phyloP scores from a whole-genome alignment of 2,329 filamentous ascomycete species.

The Cercospora nicotianae region DNA sequence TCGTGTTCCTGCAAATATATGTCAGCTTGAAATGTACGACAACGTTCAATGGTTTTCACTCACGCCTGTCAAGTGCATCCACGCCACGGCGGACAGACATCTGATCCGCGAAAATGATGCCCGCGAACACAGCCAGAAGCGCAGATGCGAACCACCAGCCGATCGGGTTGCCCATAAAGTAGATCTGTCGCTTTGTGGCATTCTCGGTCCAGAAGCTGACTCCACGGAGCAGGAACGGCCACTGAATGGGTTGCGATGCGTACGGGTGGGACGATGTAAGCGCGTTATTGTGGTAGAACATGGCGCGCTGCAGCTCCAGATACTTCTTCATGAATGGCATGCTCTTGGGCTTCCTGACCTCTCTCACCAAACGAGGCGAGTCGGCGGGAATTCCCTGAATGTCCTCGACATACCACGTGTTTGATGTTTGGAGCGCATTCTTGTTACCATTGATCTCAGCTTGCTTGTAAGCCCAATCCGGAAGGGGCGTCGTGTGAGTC shows the following conservation, averaged over 20 bases:
- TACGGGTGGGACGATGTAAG: conserved; percentile 97
- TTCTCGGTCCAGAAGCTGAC: conserved; percentile 99
- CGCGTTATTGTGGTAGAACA: conserved; percentile 99
- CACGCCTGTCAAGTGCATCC: conserved; percentile 89
- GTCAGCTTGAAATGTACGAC: neutral
- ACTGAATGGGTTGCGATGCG: conserved; percentile 89
- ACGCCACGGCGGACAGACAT: conserved; percentile 88
- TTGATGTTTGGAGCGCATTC: conserved; percentile 83
- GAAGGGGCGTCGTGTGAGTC: conserved; percentile 93
- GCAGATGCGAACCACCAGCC: conserved; percentile 97
- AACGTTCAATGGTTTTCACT: too few relatives aligned
- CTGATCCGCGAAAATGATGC: conserved; percentile 89
- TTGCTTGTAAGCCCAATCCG: conserved; percentile 95
- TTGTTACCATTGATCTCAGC: conserved; percentile 99
- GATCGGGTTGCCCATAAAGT: conserved; percentile 94
- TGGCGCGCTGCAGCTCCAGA: conserved; percentile 92
- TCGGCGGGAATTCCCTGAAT: conserved; percentile 76
- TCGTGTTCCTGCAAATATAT: conserved; percentile 66
- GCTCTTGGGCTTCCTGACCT: conserved; percentile 74
- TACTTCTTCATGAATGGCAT: conserved; percentile 92
- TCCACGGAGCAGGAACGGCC: conserved; percentile 94
- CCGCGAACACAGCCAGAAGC: conserved; percentile 87
- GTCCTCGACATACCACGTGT: conserved; percentile 92
- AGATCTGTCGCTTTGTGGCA: conserved; percentile 93
- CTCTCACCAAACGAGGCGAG: conserved; percentile 70